Percentiles rank a stretch among this genome's conserved stretches.
Evolutionary conservation across 2,329 filamentous ascomycete genomes (phyloP).

Genomic region (Phaeosphaeria sp.): DNA sequence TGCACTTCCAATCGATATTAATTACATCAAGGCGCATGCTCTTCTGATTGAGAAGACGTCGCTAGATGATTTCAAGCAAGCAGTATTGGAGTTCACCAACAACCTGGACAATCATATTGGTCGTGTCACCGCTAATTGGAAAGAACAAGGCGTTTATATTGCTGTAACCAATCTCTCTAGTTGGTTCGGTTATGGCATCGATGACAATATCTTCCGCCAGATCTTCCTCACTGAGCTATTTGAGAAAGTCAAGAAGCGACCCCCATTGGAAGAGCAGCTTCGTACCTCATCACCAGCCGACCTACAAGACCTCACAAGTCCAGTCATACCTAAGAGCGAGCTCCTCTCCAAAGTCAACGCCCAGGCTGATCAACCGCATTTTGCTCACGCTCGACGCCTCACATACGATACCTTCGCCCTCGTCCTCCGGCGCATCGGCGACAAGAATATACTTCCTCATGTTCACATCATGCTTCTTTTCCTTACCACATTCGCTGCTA

Average conservation of each 20-base stretch:
- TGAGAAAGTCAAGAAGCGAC: conserved; percentile 11
- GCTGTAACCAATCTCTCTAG: conserved; percentile 63
- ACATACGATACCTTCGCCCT: conserved; percentile 55
- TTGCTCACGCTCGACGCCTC: conserved; percentile 50
- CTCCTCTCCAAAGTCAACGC: conserved; percentile 20
- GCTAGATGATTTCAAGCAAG: conserved; percentile 55
- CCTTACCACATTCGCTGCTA: conserved; percentile 54
- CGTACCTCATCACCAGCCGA: conserved; percentile 22
- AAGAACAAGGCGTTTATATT: conserved; percentile 64
- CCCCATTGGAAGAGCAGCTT: conserved; percentile 23
- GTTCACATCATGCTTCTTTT: conserved; percentile 70
- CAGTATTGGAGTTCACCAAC: conserved; percentile 59
- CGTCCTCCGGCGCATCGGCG: conserved; percentile 61
- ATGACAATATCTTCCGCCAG: conserved; percentile 49
- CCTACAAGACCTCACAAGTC: conserved; percentile 13
- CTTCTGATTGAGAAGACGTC: conserved; percentile 66
- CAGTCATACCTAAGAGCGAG: conserved; percentile 24
- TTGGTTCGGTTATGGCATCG: conserved; percentile 61
- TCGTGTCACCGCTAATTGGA: conserved; percentile 60
- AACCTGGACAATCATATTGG: conserved; percentile 66
- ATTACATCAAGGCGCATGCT: conserved; percentile 70
- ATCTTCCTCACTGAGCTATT: conserved; percentile 19
- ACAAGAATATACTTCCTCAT: conserved; percentile 67
- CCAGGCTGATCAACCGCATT: conserved; percentile 27
- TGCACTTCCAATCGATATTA: conserved; percentile 59